Percentiles rank a stretch among this genome's conserved stretches.
Conservation (phyloP, 805 yeast species). For the Nakazawaea pomicola region DNA sequence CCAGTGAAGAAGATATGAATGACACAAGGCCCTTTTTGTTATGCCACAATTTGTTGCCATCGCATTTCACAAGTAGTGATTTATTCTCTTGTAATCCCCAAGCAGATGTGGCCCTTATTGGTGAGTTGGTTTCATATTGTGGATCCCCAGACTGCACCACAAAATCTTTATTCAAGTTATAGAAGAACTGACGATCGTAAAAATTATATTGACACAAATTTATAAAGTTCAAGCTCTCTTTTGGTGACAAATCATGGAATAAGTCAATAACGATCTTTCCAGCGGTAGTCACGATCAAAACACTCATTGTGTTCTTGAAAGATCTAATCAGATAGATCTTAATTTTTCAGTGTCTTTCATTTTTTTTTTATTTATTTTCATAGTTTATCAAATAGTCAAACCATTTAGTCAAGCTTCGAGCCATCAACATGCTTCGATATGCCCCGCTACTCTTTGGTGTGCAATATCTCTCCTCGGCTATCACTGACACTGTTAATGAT, state of each 20-base stretch:
- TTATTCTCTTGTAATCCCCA: slow-evolving; percentile 23
- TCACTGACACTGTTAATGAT: slow-evolving; percentile 15
- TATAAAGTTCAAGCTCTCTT: slow-evolving; percentile 41
- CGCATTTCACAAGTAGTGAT: slow-evolving; percentile 4
- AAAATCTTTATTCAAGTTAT: slow-evolving; percentile 34
- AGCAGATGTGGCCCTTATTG: slow-evolving; percentile 25
- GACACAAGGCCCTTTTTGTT: slow-evolving; percentile 31
- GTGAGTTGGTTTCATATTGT: slow-evolving; percentile 28
- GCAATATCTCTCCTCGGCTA: slow-evolving; percentile 3
- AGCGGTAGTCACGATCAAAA: slow-evolving; percentile 30
- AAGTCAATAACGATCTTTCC: slow-evolving; percentile 53
- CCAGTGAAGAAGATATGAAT: slow-evolving; percentile 14
- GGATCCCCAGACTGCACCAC: slow-evolving; percentile 46
- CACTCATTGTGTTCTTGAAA: slow-evolving; percentile 37
- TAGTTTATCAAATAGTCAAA: no score
- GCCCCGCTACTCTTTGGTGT: slow-evolving; percentile 1
- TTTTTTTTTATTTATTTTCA: background rate
- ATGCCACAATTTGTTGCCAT: slow-evolving; percentile 22
- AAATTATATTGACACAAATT: slow-evolving; percentile 48
- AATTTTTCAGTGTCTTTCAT: background rate
- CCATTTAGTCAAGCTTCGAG: no score
- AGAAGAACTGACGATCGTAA: slow-evolving; percentile 48
- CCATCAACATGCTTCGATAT: slow-evolving; percentile 5
- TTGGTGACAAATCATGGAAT: slow-evolving; percentile 27
- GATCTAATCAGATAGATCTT: no score